These are phyloP conservation scores for Hemileia vastatrix DNA, from an alignment of 1,284 basidiomycete genomes.

Conservation along the genomic window DNA sequence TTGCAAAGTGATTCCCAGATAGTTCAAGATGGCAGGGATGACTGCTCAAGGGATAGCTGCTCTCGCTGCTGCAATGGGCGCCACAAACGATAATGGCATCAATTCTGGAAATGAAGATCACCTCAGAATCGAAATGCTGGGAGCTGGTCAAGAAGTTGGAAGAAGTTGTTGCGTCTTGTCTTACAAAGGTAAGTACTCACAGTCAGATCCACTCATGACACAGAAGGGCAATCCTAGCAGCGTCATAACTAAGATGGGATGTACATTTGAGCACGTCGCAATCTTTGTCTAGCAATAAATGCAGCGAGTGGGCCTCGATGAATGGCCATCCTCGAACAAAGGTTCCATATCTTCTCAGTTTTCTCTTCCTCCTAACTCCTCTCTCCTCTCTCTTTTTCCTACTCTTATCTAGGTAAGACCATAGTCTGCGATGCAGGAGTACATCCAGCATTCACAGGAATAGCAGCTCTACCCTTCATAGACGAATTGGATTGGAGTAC, in stretches of 20 bases:
- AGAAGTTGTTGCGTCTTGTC: conserved; percentile 92
- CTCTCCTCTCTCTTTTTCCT: background rate
- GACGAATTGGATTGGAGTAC: conserved; percentile 98
- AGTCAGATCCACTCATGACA: too few relatives aligned
- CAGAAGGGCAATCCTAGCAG: too few relatives aligned
- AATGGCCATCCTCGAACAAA: too few relatives aligned
- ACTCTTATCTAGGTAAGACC: conserved; percentile 53
- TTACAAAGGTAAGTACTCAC: conserved; percentile 78
- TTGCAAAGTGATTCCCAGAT: too few relatives aligned
- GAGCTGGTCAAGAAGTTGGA: conserved; percentile 94
- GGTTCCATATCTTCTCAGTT: too few relatives aligned
- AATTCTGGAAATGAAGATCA: background rate
- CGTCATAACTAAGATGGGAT: too few relatives aligned
- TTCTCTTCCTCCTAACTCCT: too few relatives aligned
- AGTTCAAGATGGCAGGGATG: background rate
- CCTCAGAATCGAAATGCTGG: too few relatives aligned
- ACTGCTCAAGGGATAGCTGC: background rate
- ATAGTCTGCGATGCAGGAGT: conserved; percentile 93
- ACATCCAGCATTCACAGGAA: conserved; percentile 90
- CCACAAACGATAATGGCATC: background rate
- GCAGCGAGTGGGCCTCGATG: too few relatives aligned
- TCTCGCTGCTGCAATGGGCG: background rate
- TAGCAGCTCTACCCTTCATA: conserved; percentile 89
- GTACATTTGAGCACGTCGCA: too few relatives aligned
- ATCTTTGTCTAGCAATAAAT: too few relatives aligned